Evolutionary conservation across 1,284 basidiomycete genomes (phyloP), one percentile per base, ranked within the genome.

Genomic region (Hypsizygus ulmarius): DNA sequence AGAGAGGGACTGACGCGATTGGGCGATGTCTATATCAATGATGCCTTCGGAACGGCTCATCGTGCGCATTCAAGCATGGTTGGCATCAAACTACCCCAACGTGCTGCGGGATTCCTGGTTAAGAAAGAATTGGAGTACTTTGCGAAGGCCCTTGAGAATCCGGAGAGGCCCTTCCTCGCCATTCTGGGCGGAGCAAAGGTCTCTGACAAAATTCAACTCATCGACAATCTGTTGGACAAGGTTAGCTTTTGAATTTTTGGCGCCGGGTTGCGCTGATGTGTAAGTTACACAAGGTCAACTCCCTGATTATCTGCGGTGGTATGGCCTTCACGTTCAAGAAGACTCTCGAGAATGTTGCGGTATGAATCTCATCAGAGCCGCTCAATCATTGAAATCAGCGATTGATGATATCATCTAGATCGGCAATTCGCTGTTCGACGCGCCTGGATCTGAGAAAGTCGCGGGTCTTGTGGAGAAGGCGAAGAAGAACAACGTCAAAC

Each of bases 321-420:
- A 99, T 99, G 96, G 92, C 93, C 40, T 99, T 97, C 74, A 99
- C 96, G 53, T 99, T 99, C 81, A 96, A 97, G 75, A 99, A 98
- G 79, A 90, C 86, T 5, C 78, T 97, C 45, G 79, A 97, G 54
- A 79, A 82, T 57, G 80, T 96, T 50, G 63, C 83, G 40, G 90
- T 90, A 60, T 66, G 39, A 45, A 30, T 29, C 2, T n/a, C 21
- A 32, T 15, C 11, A 21, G 12, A 18, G 27, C 12, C 51, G 34
- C 33, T 38, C 30, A 19, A 32, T 15, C n/a, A 8, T 8, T 7
- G 6, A 14, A 16, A 39, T 43, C 14, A 41, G 21, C 21, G 14
- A 30, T 33, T 34, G 33, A 46, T 50, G 16, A 41, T 38, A 19
- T 48, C 42, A 48, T 25, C 11, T 52, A 72, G 87, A 99, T 99